Base-by-base conservation (phyloP, 352 stramenopile genomes). In the Pythium rishiriense region DNA sequence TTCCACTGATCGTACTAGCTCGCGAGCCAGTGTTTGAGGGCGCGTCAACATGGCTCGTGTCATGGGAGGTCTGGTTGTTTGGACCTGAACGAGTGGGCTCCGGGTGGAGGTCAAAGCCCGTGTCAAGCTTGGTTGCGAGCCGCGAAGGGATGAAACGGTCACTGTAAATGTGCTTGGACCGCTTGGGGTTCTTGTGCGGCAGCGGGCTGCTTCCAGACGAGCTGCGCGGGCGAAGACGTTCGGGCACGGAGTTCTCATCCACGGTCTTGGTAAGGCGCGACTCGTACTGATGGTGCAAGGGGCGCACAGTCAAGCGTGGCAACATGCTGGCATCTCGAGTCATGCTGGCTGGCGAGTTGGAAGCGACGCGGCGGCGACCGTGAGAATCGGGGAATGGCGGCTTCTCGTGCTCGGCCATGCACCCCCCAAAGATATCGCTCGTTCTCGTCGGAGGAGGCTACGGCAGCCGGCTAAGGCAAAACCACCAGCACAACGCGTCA, bases 91-190 rank as follows among this genome's bases (percentile, higher is more conserved):
- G 51, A 9, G 46, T 64, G 15, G 79, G 75, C 63, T 88, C 81
- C 6, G 78, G 66, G 37, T 72, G 73, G 21, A 93, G 69, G 7
- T 74, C 76, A 24, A 94, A 96, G 19, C 76, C 81, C 24, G 82
- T 83, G 22, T 95, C 87, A 5, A 96, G 65, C 46, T 92, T 88
- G 8, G 87, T 91, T 8, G 73, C 75, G 14, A 89, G 35, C 10
- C 85, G 75, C 9, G 81, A 91, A 24, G 88, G 88, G 43, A 96
- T 95, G 54, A 95, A 96, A 10, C 88, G 83, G 57, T 96, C 88
- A 41, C 85, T 95, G 76, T 96, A 95, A 61, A 96, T 87, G 55
- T 88, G 73, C 60, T 90, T 91, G 19, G 82, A 87, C 78, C 81
- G 72, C 61, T 88, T 87, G 24, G 64, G 63, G 25, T 78, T 79